Conservation (phyloP, 768 basidiomycete genomes). For the Trametes villosa region DNA sequence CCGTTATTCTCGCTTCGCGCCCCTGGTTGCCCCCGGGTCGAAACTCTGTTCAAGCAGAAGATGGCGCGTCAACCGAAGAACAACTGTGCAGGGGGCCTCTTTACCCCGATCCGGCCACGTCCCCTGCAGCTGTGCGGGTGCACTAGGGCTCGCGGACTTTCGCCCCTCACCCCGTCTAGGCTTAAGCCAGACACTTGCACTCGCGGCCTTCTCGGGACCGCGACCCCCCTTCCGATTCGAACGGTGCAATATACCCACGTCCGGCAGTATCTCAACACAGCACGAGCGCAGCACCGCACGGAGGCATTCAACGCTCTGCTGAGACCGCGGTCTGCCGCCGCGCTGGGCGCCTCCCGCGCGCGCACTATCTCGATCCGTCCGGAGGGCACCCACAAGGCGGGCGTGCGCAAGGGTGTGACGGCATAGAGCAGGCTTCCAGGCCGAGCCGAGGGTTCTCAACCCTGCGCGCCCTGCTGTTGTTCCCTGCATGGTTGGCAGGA, state of each 20-base stretch:
- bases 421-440: slow-evolving; percentile 8
- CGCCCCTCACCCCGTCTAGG: background rate
- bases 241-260: slow-evolving; percentile 18
- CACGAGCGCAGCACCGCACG: slow-evolving; percentile 14
- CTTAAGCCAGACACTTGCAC: background rate
- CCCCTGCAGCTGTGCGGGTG: background rate
- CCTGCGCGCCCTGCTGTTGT: slow-evolving; percentile 12
- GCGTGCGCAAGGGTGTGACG: slow-evolving; percentile 2
- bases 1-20: background rate
- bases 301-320: slow-evolving; percentile 11
- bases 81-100: background rate
- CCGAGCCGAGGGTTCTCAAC: slow-evolving; percentile 2
- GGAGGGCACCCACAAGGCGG: slow-evolving; percentile 17
- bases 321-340: slow-evolving; percentile 18
- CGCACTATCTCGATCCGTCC: slow-evolving; percentile 11
- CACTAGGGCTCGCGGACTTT: slow-evolving; percentile 7
- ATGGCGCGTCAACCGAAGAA: background rate
- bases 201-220: slow-evolving; percentile 18
- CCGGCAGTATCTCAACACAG: slow-evolving; percentile 7
- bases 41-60: slow-evolving; percentile 6
- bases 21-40: slow-evolving; percentile 9
- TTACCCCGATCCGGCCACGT: background rate
- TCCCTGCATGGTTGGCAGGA: slow-evolving; percentile 21
- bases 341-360: slow-evolving; percentile 1
- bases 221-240: slow-evolving; percentile 6